Base-by-base conservation (phyloP, 345 rosid genomes). In the Populus tremula region DNA sequence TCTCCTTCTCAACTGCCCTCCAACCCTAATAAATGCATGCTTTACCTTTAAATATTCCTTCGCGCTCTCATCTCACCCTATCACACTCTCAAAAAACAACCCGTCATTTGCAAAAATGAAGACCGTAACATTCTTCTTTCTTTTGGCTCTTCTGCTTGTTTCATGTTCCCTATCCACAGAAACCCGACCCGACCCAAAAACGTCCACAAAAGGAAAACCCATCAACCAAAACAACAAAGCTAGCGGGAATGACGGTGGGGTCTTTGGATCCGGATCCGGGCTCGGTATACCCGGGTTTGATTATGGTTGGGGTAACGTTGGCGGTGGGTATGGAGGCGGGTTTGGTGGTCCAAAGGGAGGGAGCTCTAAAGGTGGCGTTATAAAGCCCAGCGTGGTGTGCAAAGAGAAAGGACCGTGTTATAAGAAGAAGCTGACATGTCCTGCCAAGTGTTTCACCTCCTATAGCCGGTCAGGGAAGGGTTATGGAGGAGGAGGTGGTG, bases 401-500 rank as follows among this genome's bases (percentile, higher is more conserved):
- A 90, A 78, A 80, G 90, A 87, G 43, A 92, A 77, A 74, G 99
- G 99, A 2, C 94, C 91, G 6, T 96, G 99, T 83, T 83, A 86
- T 80, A 86, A 85, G 45, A 96, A 90, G 92, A 96, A 89, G 88
- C 88, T 93, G 67, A 89, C 88, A 38, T 94, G 98, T 81, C 99
- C 99, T 8, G 92, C 94, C 8, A 96, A 91, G 94, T 96, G 99
- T 75, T 96, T 93, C 88, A 85, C 83, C 67, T 92, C 93, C n/a
- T 91, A 83, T 72, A 92, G 94, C 87, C 86, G 89, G 21, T 91
- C 99, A 3, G 99, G 99, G 81, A 92, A 92, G 85, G 97, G 97
- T 6, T 96, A 88, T 49, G 99, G 99, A 17, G 86, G 78, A 20
- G 99, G 99, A 0, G 99, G 99, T 5, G 99, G 99, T 0, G 96